Conservation (phyloP, 2,329 filamentous ascomycete species). For the Fusarium pilosicola region DNA sequence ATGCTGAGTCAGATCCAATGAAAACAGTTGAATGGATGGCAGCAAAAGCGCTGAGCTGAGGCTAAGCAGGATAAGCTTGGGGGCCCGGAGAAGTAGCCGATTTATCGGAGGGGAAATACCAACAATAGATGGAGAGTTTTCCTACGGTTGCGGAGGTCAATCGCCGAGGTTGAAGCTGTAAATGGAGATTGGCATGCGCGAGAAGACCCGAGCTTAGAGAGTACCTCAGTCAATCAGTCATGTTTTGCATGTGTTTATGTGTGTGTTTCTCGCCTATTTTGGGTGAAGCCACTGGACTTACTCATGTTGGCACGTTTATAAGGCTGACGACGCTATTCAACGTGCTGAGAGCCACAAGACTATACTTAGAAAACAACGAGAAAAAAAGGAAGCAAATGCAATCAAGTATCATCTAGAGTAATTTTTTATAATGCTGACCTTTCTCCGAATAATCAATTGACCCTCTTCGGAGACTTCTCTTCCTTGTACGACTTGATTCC, state of each 20-base stretch:
- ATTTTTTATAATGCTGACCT: neutral
- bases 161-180: conserved; percentile 28
- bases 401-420: neutral
- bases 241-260: conserved; percentile 31
- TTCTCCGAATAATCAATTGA: neutral
- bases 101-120: conserved; percentile 24
- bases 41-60: conserved; percentile 23
- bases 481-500: conserved; percentile 8
- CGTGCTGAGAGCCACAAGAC: conserved; percentile 1
- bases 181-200: conserved; percentile 20
- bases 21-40: conserved; percentile 24
- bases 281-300: neutral
- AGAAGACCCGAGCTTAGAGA: conserved; percentile 26
- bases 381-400: neutral
- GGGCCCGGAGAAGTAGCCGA: conserved; percentile 22
- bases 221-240: neutral
- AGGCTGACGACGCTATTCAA: conserved; percentile 20
- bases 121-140: conserved; percentile 6
- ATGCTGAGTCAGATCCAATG: conserved; percentile 36
- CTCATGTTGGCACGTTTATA: conserved; percentile 12
- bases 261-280: conserved; percentile 3
- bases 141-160: conserved; percentile 23
- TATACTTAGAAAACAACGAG: neutral
- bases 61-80: conserved; percentile 25
- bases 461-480: neutral